phyloP scores from a whole-genome alignment of 2,329 filamentous ascomycete genomes.

The Aspergillus uvarum region DNA sequence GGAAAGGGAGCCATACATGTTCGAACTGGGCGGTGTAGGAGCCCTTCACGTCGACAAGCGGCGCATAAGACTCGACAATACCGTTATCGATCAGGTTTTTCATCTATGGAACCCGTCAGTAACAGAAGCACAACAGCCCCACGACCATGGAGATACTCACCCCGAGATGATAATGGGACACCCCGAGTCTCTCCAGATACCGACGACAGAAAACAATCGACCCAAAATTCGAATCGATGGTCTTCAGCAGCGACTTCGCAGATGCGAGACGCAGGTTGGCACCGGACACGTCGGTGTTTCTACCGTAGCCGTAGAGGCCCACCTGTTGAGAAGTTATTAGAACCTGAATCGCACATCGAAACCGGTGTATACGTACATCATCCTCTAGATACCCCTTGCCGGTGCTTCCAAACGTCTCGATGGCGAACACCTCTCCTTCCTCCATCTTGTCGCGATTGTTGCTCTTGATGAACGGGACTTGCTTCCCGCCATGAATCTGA shows the following conservation, averaged over 20 bases:
- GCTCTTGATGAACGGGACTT: constrained; percentile 56
- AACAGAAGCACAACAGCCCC: neutral
- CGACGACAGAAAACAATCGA: constrained; percentile 62
- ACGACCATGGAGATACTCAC: constrained; percentile 36
- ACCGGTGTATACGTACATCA: constrained; percentile 38
- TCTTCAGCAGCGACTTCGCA: constrained; percentile 58
- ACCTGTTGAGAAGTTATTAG: constrained; percentile 31
- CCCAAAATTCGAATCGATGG: constrained; percentile 63
- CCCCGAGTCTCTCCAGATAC: constrained; percentile 63
- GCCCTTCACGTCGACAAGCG: constrained; percentile 58
- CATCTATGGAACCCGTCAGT: constrained; percentile 42
- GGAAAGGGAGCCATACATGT: constrained; percentile 42
- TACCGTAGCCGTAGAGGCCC: constrained; percentile 56
- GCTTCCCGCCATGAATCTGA: constrained; percentile 58
- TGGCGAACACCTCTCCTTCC: constrained; percentile 59
- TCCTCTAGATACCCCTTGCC: constrained; percentile 52
- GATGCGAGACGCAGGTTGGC: constrained; percentile 48
- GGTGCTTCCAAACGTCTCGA: constrained; percentile 59
- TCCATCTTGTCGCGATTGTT: constrained; percentile 55
- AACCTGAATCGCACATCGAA: neutral
- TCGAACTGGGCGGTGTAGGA: constrained; percentile 67
- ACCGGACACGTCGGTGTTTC: constrained; percentile 36
- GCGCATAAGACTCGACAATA: constrained; percentile 57
- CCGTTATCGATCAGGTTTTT: constrained; percentile 59
- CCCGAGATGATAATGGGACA: constrained; percentile 59